Conservation (phyloP, 805 yeast species). For the Hanseniaspora clermontiae region DNA sequence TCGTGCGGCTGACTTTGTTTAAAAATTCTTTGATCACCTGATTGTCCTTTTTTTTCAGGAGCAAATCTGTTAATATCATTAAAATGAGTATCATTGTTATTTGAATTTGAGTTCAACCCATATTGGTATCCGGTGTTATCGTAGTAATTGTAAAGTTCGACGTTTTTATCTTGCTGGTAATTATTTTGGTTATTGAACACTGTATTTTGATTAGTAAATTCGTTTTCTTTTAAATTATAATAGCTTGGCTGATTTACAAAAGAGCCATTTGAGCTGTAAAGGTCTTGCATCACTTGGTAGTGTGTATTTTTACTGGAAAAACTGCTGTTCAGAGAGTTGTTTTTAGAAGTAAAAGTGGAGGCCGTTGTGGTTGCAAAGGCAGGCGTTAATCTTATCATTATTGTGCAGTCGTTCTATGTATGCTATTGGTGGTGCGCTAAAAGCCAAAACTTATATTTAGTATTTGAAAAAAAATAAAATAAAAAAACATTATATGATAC, state of each 20-base stretch:
- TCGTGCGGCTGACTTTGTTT: not conserved
- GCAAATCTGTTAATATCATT: not conserved
- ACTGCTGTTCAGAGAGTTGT: not conserved
- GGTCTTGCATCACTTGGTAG: constrained; percentile 7
- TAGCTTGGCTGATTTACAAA: no score
- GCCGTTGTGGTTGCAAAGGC: constrained; percentile 9
- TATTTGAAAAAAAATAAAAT: no score
- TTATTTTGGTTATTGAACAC: not conserved
- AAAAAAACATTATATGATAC: no score
- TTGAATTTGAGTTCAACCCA: not conserved
- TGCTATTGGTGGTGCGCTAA: not conserved
- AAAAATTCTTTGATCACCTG: not conserved
- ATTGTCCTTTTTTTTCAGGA: not conserved
- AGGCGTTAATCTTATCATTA: constrained; percentile 8
- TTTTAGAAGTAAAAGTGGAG: constrained; percentile 2
- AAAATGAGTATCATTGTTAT: not conserved
- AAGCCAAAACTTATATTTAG: no score
- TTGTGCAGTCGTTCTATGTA: not conserved
- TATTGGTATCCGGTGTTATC: constrained; percentile 12
- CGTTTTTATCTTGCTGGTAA: not conserved
- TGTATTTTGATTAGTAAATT: not conserved
- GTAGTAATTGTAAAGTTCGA: constrained; percentile 9
- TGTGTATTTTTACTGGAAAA: not conserved
- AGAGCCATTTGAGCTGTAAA: not conserved
- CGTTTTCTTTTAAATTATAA: not conserved